A percentile compares a stretch with the other conserved stretches of the same genome.
Conservation (phyloP, 2,329 filamentous ascomycete genomes). For the Gnomoniopsis sp. region DNA sequence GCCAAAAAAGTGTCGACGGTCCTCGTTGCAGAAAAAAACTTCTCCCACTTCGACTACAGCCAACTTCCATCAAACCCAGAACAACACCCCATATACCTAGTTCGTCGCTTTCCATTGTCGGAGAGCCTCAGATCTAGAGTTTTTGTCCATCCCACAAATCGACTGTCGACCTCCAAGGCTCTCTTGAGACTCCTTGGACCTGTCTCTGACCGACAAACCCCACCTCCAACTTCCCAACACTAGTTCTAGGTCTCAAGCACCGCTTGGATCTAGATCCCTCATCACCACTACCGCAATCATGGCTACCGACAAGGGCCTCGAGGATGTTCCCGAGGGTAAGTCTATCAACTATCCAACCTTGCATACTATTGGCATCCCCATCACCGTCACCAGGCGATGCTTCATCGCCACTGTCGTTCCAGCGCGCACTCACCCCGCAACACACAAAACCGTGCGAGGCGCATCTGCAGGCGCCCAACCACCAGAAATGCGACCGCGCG, state of each 20-base stretch:
- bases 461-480: background rate
- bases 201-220: constrained; percentile 30
- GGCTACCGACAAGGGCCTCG: constrained; percentile 97
- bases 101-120: constrained; percentile 34
- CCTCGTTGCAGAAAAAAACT: constrained; percentile 4
- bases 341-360: constrained; percentile 25
- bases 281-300: constrained; percentile 74
- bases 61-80: constrained; percentile 10
- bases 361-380: background rate
- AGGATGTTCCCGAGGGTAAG: constrained; percentile 95
- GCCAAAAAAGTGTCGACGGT: background rate
- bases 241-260: constrained; percentile 68
- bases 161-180: constrained; percentile 25
- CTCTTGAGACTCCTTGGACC: constrained; percentile 32
- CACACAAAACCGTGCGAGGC: constrained; percentile 6
- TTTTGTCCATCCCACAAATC: constrained; percentile 29
- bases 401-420: constrained; percentile 1
- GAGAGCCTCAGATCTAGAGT: constrained; percentile 50
- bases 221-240: constrained; percentile 31
- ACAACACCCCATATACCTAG: constrained; percentile 17
- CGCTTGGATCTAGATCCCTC: constrained; percentile 70
- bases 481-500: background rate
- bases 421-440: constrained; percentile 4
- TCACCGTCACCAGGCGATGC: background rate
- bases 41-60: constrained; percentile 11